Base-by-base conservation (phyloP, 176 grass and related monocot species). In the Zoysia japonica region DNA sequence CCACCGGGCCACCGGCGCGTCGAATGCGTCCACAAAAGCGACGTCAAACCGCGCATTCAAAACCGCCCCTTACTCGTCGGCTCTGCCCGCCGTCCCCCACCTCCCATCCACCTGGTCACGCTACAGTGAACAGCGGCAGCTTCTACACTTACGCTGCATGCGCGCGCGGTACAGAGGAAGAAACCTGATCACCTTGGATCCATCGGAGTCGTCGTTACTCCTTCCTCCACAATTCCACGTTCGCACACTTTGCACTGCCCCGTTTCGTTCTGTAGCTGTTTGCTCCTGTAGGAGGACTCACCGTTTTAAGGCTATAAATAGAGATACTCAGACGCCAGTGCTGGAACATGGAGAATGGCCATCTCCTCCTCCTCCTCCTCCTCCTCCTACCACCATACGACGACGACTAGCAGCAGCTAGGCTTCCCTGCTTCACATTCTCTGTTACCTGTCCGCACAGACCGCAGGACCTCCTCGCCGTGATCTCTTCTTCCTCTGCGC, bases 101-200 rank as follows among this genome's bases (percentile, higher is more conserved):
- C 72, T 12, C 7, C 51, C 9, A 54, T 12, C 51, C 9, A 54
- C 16, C 15, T 55, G 48, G 71, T 11, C 16, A 57, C 55, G 17
- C 55, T 19, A 57, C 55, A 57, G 55, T 19, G 17, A 2, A 6
- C 28, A 28, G 4, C 6, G 11, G 71, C 56, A 45, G 72, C 7
- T 42, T 57, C 59, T 61, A 43, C 28, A 61, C 72, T 75, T 47
- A 43, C 28, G 46, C 72, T 75, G 72, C 72, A 39, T 74, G 72
- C 55, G 54, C 14, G 35, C 37, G 51, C 1, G 13, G 12, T 8
- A 8, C 57, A 61, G 19, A 28, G 57, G n/a, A 61, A 28, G 9
- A 35, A 11, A 61, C 59, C 36, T 11, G 5, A 53, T 49, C 7
- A 39, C 54, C 53, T 75, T 45, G 53, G 72, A 59, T 75, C 53